Evolutionary conservation across 2,329 filamentous ascomycete genomes (phyloP), one percentile per base, ranked within the genome.

Genomic region (Botryotinia globosa): DNA sequence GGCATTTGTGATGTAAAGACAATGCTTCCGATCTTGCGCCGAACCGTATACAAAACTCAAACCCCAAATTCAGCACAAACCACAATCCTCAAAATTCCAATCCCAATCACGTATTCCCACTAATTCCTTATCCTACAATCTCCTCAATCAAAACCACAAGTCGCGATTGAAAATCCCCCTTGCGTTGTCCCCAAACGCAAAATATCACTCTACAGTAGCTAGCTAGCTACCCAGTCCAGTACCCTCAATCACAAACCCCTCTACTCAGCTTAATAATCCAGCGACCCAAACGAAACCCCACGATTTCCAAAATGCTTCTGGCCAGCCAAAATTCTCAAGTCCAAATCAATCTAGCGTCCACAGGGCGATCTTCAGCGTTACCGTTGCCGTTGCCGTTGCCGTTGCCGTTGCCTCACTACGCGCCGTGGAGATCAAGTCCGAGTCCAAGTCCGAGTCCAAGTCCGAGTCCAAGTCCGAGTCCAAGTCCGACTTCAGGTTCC

Each of bases 1-100:
- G 79, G 79, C 79, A 80, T 80, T 39, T 34, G 44, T 39, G 44
- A 56, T 37, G 22, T n/a, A 0, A 61, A 61, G 20, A 16, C 14
- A 39, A 39, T 39, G 22, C 58, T 61, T 39, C 32, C 34, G 58
- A 25, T 61, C 37, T n/a, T n/a, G 34, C 12, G 58, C 58, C n/a
- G 32, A 34, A 37, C 39, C 22, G 6, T 12, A 25, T 39, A 34
- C 7, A n/a, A n/a, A 61, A 9, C 12, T n/a, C 7, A 18, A 9
- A 29, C 20, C n/a, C 58, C 32, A 61, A 14, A 37, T 37, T 12
- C 32, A 14, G 4, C 3, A 0, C 5, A 29, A 29, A 18, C 25
- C 51, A n/a, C 48, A 29, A 14, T 29, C n/a, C n/a, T 54, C n/a
- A 16, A 29, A 29, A n/a, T 16, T 29, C 12, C 25, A 7, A 54